Evolutionary conservation across 257 asterid genomes (phyloP).

Genomic region (Vinca minor): DNA sequence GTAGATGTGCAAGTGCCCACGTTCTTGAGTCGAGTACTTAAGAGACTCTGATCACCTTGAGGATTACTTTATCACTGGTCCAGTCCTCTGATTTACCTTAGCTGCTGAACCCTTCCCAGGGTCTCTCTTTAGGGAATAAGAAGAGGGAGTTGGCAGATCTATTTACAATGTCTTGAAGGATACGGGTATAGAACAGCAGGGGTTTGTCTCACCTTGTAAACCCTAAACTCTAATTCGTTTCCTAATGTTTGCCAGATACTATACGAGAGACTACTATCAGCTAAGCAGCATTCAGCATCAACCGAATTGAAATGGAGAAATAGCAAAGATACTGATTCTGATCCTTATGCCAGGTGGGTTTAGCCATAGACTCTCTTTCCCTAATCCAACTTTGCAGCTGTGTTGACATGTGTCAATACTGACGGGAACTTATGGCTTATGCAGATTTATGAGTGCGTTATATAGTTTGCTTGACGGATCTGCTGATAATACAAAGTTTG

Average conservation of each 20-base stretch:
- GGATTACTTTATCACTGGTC: background rate
- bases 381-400: background rate
- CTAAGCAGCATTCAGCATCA: slow-evolving; percentile 34
- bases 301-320: slow-evolving; percentile 31
- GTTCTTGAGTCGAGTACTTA: too few species aligned
- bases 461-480: slow-evolving; percentile 94
- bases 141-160: background rate
- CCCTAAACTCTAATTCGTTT: background rate
- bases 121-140: background rate
- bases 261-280: slow-evolving; percentile 40
- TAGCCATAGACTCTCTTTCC: background rate
- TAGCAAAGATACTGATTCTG: slow-evolving; percentile 29
- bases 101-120: background rate
- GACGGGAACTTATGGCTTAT: background rate
- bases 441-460: slow-evolving; percentile 80
- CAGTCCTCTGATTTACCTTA: background rate
- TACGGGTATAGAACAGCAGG: background rate
- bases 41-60: background rate
- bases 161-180: background rate
- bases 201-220: background rate
- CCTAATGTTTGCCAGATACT: slow-evolving; percentile 20
- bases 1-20: too few species aligned
- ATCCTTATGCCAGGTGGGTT: slow-evolving; percentile 37
- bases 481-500: slow-evolving; percentile 76
- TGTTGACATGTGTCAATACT: background rate